Percentiles rank a stretch among this genome's conserved stretches.
Conservation (phyloP, 345 rosid genomes). For the Moringa oleifera region DNA sequence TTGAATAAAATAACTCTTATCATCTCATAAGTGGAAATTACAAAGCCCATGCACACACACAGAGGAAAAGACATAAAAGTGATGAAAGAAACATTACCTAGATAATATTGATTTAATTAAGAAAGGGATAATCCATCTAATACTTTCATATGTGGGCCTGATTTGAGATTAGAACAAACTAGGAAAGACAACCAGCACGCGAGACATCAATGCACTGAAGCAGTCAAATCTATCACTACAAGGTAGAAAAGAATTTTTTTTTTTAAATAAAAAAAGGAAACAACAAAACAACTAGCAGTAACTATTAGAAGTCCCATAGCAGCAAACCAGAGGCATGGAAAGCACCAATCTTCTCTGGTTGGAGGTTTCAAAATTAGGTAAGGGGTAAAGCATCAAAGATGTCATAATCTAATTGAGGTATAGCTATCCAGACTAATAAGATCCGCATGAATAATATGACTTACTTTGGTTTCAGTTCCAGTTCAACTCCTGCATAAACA, state of each 20-base stretch:
- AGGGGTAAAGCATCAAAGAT: background rate
- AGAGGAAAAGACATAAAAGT: background rate
- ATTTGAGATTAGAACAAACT: too few species aligned
- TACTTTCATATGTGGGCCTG: background rate
- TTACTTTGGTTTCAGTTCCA: constrained; percentile 83
- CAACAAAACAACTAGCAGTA: too few species aligned
- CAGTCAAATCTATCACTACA: background rate
- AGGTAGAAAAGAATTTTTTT: background rate
- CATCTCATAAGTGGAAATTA: too few species aligned
- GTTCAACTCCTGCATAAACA: constrained; percentile 60
- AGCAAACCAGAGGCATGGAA: background rate
- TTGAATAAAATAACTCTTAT: too few species aligned
- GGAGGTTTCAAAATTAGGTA: too few species aligned
- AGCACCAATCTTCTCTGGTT: background rate
- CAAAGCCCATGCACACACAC: background rate
- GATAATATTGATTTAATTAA: too few species aligned
- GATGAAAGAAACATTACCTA: background rate
- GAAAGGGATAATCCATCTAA: background rate
- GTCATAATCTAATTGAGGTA: background rate
- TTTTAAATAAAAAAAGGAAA: too few species aligned
- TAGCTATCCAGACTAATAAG: background rate
- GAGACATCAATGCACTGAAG: too few species aligned
- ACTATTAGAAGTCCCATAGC: background rate
- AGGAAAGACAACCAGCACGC: too few species aligned
- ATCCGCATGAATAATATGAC: constrained; percentile 7